Evolutionary conservation across 192 early-diverging fungal species (phyloP).

Genomic region (Coemansia sp.): DNA sequence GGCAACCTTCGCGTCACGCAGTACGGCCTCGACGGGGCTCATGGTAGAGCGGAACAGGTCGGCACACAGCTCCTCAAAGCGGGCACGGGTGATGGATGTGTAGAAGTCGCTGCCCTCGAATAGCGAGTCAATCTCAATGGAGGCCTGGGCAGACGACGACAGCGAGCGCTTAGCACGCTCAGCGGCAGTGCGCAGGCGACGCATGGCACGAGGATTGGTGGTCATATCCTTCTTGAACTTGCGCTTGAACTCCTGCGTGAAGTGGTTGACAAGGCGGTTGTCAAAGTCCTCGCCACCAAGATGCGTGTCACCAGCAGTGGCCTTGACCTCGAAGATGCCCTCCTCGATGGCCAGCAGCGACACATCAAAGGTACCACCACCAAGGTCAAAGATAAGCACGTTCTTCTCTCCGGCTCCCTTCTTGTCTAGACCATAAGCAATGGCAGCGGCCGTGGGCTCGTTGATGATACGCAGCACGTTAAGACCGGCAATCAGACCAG

Average conservation of each 20-base stretch:
- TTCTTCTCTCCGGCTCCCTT: conserved; percentile 85
- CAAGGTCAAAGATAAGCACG: conserved; percentile 97
- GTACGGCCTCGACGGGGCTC: conserved; percentile 95
- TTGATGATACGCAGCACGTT: conserved; percentile 99
- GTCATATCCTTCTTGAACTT: conserved; percentile 92
- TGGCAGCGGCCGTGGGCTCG: conserved; percentile 99
- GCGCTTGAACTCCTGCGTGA: conserved; percentile 95
- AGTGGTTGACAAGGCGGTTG: conserved; percentile 97
- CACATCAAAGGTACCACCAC: conserved; percentile 98
- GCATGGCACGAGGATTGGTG: conserved; percentile 85
- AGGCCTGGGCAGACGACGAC: conserved; percentile 90
- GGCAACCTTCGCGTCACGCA: conserved; percentile 94
- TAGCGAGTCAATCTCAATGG: conserved; percentile 95
- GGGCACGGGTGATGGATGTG: conserved; percentile 96
- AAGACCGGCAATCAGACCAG: conserved; percentile 92
- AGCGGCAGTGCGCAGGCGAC: conserved; percentile 95
- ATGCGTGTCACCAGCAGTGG: conserved; percentile 98
- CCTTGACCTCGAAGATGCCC: conserved; percentile 98
- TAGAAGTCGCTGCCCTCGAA: conserved; percentile 98
- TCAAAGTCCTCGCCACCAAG: conserved; percentile 99
- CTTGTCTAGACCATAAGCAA: conserved; percentile 99
- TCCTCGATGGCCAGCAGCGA: conserved; percentile 96
- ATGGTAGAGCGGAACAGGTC: conserved; percentile 95
- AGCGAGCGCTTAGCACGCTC: conserved; percentile 98
- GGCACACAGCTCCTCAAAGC: conserved; percentile 98